Evolutionary conservation across 1,284 basidiomycete species (phyloP).

Genomic region (Ganoderma boninense): DNA sequence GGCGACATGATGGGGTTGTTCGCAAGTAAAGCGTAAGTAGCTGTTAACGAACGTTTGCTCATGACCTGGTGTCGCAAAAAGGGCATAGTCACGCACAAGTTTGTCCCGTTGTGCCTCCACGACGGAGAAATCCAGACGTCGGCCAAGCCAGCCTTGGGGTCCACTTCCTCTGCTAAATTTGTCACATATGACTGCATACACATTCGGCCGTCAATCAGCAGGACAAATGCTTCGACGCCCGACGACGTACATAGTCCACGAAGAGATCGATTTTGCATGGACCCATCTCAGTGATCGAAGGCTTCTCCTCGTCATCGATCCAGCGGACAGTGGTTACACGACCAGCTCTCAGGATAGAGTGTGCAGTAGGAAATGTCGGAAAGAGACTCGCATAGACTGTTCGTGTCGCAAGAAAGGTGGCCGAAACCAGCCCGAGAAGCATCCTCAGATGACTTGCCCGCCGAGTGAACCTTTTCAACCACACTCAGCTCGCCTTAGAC

Average conservation of each 20-base stretch:
- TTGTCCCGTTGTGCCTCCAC: conserved; percentile 39
- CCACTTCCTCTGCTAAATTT: conserved; percentile 45
- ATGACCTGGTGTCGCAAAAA: not conserved
- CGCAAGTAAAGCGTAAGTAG: conserved; percentile 42
- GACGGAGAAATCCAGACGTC: conserved; percentile 42
- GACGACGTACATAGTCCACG: conserved; percentile 47
- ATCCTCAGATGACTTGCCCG: not conserved
- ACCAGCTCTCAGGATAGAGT: conserved; percentile 53
- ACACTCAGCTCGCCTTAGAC: not conserved
- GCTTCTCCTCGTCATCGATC: conserved; percentile 53
- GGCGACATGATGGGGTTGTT: conserved; percentile 36
- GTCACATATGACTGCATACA: conserved; percentile 42
- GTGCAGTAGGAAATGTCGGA: conserved; percentile 56
- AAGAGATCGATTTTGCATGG: conserved; percentile 53
- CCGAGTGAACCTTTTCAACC: not conserved
- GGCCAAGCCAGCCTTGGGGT: conserved; percentile 38
- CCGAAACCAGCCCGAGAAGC: conserved; percentile 5
- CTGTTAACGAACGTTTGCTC: conserved; percentile 28
- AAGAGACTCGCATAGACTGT: conserved; percentile 46
- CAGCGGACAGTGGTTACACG: conserved; percentile 50
- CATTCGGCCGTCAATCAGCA: not conserved
- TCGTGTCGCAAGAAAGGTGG: not conserved
- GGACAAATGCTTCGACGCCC: not conserved
- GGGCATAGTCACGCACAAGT: conserved; percentile 40
- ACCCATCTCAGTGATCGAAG: conserved; percentile 50